Evolutionary conservation across 768 basidiomycete genomes (phyloP).

Genomic region (Collybiopsis luxurians): DNA sequence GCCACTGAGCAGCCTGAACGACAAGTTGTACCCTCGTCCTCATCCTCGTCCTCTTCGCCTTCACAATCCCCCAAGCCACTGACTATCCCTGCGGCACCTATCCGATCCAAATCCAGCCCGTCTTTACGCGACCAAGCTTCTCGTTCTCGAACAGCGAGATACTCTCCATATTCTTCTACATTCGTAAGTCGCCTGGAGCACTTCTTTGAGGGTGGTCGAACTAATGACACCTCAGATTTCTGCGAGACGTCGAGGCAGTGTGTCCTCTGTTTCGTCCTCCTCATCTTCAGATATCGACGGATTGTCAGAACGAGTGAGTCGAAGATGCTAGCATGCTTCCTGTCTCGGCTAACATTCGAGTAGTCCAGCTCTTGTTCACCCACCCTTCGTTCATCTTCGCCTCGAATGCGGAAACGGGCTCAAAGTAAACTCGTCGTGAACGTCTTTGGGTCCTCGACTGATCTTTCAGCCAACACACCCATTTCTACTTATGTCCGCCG

Average conservation of each 20-base stretch:
- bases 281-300: slow-evolving; percentile 15
- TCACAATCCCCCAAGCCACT: slow-evolving; percentile 34
- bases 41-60: slow-evolving; percentile 46
- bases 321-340: background rate
- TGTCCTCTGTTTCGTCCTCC: slow-evolving; percentile 42
- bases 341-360: slow-evolving; percentile 8
- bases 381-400: slow-evolving; percentile 32
- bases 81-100: slow-evolving; percentile 30
- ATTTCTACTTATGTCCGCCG: slow-evolving; percentile 81
- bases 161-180: slow-evolving; percentile 47
- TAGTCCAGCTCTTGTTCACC: slow-evolving; percentile 39
- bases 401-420: slow-evolving; percentile 39
- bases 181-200: slow-evolving; percentile 24
- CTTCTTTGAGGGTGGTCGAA: background rate
- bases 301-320: slow-evolving; percentile 33
- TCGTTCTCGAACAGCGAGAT: slow-evolving; percentile 39
- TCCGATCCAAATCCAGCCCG: slow-evolving; percentile 42
- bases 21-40: slow-evolving; percentile 38
- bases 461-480: slow-evolving; percentile 64
- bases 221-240: slow-evolving; percentile 27
- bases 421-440: slow-evolving; percentile 46
- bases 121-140: slow-evolving; percentile 37
- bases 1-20: slow-evolving; percentile 27
- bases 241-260: slow-evolving; percentile 41
- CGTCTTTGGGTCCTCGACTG: slow-evolving; percentile 46